Evolutionary conservation across 257 asterid genomes (phyloP).

Genomic region (Pogostemon cablin): DNA sequence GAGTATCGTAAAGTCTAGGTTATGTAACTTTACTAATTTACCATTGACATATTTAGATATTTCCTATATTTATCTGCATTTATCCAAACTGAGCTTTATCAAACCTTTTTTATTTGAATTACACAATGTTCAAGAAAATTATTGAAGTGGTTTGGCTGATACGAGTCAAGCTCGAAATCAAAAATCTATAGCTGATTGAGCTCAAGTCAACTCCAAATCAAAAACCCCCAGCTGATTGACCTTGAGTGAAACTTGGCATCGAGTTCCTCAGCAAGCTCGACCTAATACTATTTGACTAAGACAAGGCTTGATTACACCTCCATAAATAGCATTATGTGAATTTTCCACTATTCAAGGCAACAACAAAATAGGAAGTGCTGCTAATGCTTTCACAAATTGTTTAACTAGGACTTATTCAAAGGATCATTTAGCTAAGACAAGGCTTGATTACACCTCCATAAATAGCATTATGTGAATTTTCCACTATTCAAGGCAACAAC

Average conservation of each 20-base stretch:
- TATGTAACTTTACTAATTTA: not conserved
- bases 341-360: not conserved
- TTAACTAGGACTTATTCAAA: not conserved
- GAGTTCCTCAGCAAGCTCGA: not conserved
- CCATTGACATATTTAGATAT: not conserved
- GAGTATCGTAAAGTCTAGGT: not conserved
- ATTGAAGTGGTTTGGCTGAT: not conserved
- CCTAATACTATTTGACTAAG: not conserved
- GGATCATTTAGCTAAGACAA: not conserved
- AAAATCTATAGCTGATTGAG: not conserved
- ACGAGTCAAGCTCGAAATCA: not conserved
- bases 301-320: not conserved
- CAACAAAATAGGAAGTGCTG: slow-evolving; percentile 2
- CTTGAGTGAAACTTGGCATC: not conserved
- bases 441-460: not conserved
- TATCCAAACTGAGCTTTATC: not conserved
- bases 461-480: not conserved
- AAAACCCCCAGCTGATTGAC: not conserved
- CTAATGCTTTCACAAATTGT: not conserved
- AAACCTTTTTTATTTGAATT: not conserved
- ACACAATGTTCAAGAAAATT: not conserved
- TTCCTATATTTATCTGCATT: not conserved
- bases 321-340: not conserved
- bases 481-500: not conserved
- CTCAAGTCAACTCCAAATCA: not conserved